Evolutionary conservation across 805 yeast genomes (phyloP).

Genomic region (Metschnikowia cubensis): DNA sequence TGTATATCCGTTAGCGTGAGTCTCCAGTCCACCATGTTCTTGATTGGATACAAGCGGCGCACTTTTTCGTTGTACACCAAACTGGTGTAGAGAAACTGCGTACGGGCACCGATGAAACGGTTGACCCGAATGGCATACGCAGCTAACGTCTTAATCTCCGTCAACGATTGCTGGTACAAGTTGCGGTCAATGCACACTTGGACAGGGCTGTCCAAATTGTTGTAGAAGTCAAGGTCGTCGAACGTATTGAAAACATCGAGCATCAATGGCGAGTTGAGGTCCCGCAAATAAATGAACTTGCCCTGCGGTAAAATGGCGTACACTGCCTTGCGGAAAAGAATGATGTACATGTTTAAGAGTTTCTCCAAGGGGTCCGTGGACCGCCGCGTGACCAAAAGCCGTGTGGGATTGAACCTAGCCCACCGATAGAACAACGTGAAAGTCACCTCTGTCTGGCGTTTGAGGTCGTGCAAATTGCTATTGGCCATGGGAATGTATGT

Average conservation of each 20-base stretch:
- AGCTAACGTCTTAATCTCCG: constrained; percentile 20
- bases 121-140: constrained; percentile 30
- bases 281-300: constrained; percentile 37
- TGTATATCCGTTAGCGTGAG: constrained; percentile 25
- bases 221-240: constrained; percentile 23
- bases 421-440: constrained; percentile 34
- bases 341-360: constrained; percentile 30
- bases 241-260: constrained; percentile 28
- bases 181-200: constrained; percentile 13
- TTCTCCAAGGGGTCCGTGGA: constrained; percentile 30
- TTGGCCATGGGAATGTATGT: constrained; percentile 27
- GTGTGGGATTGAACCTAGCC: constrained; percentile 33
- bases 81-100: constrained; percentile 26
- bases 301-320: constrained; percentile 38
- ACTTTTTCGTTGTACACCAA: constrained; percentile 24
- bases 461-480: constrained; percentile 22
- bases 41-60: constrained; percentile 21
- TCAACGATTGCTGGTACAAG: constrained; percentile 12
- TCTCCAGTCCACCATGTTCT: constrained; percentile 26
- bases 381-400: constrained; percentile 21
- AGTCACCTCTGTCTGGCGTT: constrained; percentile 29
- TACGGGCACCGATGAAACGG: constrained; percentile 28
- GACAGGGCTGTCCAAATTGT: constrained; percentile 19
- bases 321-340: constrained; percentile 30
- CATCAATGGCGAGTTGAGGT: constrained; percentile 40